Conservation (phyloP, 345 rosid genomes). For the Cardamine occulta region DNA sequence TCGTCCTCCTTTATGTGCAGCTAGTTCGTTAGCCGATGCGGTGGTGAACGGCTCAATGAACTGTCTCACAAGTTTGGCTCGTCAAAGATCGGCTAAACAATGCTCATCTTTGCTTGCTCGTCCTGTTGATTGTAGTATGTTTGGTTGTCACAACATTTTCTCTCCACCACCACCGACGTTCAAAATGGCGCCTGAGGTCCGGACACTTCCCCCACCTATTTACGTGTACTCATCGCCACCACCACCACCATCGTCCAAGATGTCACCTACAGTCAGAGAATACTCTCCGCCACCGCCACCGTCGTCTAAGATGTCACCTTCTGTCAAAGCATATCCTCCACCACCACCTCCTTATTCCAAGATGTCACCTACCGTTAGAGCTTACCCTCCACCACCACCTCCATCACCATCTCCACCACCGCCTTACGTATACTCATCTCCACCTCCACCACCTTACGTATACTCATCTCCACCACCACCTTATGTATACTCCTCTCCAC, state of each 20-base stretch:
- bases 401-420: slow-evolving; percentile 44
- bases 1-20: slow-evolving; percentile 62
- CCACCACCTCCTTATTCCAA: slow-evolving; percentile 45
- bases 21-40: slow-evolving; percentile 33
- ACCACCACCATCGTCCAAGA: slow-evolving; percentile 54
- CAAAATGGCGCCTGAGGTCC: slow-evolving; percentile 43
- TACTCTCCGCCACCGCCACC: slow-evolving; percentile 38
- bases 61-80: slow-evolving; percentile 53
- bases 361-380: slow-evolving; percentile 43
- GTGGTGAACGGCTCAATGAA: slow-evolving; percentile 51
- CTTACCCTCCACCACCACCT: slow-evolving; percentile 47
- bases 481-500: slow-evolving; percentile 29
- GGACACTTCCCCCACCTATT: slow-evolving; percentile 48
- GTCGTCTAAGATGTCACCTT: slow-evolving; percentile 45
- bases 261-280: slow-evolving; percentile 52
- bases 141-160: slow-evolving; percentile 49
- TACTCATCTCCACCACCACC: slow-evolving; percentile 40
- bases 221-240: slow-evolving; percentile 48
- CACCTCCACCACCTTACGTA: slow-evolving; percentile 44
- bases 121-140: slow-evolving; percentile 64
- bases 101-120: slow-evolving; percentile 59
- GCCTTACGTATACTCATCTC: slow-evolving; percentile 33
- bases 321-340: slow-evolving; percentile 39
- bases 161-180: slow-evolving; percentile 46
- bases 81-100: slow-evolving; percentile 57